Percentiles rank a stretch among this genome's conserved stretches.
phyloP scores from a whole-genome alignment of 306 rosid species.

The Dryas alaskensis region DNA sequence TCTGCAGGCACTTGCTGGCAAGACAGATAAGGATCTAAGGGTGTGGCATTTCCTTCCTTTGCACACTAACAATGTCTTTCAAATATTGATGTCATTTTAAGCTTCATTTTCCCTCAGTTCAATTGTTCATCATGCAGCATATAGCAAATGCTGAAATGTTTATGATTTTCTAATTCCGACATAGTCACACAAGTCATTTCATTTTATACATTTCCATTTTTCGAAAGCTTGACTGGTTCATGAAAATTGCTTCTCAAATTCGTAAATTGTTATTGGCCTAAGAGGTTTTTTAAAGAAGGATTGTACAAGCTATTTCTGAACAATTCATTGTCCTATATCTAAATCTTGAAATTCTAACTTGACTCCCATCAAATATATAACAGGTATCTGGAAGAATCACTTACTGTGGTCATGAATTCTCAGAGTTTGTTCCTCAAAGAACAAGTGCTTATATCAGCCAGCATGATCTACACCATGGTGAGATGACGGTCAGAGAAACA shows the following conservation, averaged over 20 bases:
- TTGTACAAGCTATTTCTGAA: background rate
- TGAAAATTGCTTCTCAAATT: background rate
- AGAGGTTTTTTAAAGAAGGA: background rate
- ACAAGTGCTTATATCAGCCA: conserved; percentile 77
- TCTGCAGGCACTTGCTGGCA: conserved; percentile 59
- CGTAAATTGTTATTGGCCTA: background rate
- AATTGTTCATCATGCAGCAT: background rate
- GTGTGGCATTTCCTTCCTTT: conserved; percentile 28
- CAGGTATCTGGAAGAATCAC: conserved; percentile 64
- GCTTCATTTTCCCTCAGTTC: background rate
- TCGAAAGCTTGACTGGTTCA: background rate
- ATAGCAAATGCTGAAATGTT: background rate
- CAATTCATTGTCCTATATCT: background rate
- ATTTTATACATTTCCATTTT: no score
- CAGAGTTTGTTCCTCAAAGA: conserved; percentile 74
- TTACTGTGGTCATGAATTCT: conserved; percentile 72
- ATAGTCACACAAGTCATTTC: no score
- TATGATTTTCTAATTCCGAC: background rate
- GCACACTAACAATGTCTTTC: background rate
- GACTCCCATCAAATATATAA: background rate
- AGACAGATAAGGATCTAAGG: conserved; percentile 47
- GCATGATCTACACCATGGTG: conserved; percentile 75
- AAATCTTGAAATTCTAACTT: background rate
- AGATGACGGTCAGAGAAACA: conserved; percentile 80
- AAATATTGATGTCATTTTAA: background rate